Evolutionary conservation across 257 asterid genomes (phyloP).

Genomic region (Nicotiana paniculata): DNA sequence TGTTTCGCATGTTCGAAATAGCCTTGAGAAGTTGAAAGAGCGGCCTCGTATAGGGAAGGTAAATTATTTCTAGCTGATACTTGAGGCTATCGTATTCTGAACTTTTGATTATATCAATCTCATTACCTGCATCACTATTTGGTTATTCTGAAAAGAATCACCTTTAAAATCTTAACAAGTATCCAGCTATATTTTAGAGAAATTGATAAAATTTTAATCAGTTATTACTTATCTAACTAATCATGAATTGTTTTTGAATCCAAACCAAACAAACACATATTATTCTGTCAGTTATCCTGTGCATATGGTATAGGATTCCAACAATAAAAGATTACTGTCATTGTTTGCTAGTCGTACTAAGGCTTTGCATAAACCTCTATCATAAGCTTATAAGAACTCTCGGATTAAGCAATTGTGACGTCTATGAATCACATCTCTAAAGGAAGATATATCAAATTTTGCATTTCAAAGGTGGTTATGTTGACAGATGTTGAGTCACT

Average conservation of each 20-base stretch:
- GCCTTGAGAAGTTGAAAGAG: conserved; percentile 74
- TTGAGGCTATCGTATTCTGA: neutral
- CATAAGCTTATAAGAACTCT: neutral
- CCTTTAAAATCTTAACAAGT: neutral
- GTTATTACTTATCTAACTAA: neutral
- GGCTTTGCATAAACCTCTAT: neutral
- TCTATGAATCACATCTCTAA: neutral
- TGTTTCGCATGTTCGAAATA: conserved; percentile 83
- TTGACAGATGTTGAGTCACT: neutral
- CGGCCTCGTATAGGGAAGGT: conserved; percentile 94
- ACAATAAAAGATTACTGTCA: neutral
- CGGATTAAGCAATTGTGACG: neutral
- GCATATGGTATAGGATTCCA: neutral
- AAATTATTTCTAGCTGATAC: neutral
- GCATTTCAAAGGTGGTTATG: neutral
- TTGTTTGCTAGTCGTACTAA: neutral
- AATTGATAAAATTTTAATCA: neutral
- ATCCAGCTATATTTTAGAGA: neutral
- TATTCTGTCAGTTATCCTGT: neutral
- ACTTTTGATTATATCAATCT: neutral
- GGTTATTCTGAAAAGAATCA: neutral
- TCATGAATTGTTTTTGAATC: neutral
- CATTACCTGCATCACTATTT: neutral
- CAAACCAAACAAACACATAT: neutral
- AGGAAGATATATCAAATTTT: neutral